Base-by-base conservation (phyloP, 2,329 filamentous ascomycete species). In the Elsinoe perseae region DNA sequence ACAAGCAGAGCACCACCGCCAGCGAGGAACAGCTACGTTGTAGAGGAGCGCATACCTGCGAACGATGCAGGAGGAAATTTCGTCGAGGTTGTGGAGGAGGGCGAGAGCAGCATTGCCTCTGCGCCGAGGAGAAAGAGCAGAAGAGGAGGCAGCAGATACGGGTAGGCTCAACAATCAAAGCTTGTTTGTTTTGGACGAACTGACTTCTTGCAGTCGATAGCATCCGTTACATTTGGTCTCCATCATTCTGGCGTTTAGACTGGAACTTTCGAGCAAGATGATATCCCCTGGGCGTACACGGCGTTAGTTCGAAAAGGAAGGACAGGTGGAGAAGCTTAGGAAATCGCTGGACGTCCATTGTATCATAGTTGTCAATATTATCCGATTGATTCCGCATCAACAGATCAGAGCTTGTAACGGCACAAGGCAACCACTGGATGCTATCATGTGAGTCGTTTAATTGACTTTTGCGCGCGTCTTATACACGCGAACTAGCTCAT, bases 21-120 rank as follows among this genome's bases (percentile, higher is more conserved):
- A 23, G 43, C 46, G 18, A 30, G 59, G 57, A 57, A 54, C 54
- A 57, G 57, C 57, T 67, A 77, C 36, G 64, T 77, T 21, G 73
- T 77, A 6, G 74, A 77, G 48, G 72, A 76, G 43, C 59, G 66
- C 57, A 58, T 58, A 6, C 69, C 68, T 61, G 63, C 66, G 58
- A 68, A 72, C 58, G 75, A 77, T 14, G 73, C 72, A 42, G 70
- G 73, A 38, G 77, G 79, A 50, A 77, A 81, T 66, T 70, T 80
- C n/a, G 75, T 82, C 2, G 78, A 82, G 66, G 80, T 82, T 7
- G 75, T 79, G 58, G 80, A 83, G 66, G 80, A 82, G 66, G 72
- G 77, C 56, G 76, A 75, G 4, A 68, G 70, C 16, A 70, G 75
- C 38, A 65, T 67, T 5, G 62, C 61, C 61, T 57, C 64, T 61